Conservation (phyloP, 345 rosid genomes). For the Populus simonii region DNA sequence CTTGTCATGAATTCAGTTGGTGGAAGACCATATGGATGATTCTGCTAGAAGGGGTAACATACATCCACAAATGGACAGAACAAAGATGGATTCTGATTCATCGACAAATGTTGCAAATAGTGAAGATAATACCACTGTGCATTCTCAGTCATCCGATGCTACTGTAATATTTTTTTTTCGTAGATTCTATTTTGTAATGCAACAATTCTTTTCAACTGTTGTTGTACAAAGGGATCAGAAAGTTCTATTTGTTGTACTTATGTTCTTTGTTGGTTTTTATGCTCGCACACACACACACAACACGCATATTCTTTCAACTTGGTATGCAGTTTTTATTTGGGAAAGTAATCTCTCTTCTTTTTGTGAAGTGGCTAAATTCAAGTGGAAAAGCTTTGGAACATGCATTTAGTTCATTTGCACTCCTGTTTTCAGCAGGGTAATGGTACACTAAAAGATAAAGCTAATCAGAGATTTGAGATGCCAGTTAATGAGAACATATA, state of each 20-base stretch:
- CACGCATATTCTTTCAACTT: neutral
- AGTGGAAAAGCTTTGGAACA: neutral
- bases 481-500: constrained; percentile 44
- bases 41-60: constrained; percentile 14
- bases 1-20: constrained; percentile 37
- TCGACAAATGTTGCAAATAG: constrained; percentile 22
- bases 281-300: too few species aligned
- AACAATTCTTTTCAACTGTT: neutral
- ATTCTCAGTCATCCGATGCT: constrained; percentile 27
- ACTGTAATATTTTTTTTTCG: constrained; percentile 25
- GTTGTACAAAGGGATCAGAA: neutral
- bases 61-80: constrained; percentile 19
- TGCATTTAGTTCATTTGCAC: neutral
- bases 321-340: neutral
- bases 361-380: neutral
- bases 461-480: constrained; percentile 46
- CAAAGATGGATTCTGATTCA: constrained; percentile 22
- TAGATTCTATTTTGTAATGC: neutral
- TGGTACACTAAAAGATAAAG: constrained; percentile 30
- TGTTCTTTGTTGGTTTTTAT: neutral
- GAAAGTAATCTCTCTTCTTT: too few species aligned
- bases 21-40: constrained; percentile 40
- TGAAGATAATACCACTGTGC: constrained; percentile 20
- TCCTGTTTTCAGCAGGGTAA: constrained; percentile 35
- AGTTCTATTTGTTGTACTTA: neutral